A percentile compares a stretch with the other conserved stretches of the same genome.
phyloP scores from a whole-genome alignment of 345 rosid genomes.

The Clausena lansium region DNA sequence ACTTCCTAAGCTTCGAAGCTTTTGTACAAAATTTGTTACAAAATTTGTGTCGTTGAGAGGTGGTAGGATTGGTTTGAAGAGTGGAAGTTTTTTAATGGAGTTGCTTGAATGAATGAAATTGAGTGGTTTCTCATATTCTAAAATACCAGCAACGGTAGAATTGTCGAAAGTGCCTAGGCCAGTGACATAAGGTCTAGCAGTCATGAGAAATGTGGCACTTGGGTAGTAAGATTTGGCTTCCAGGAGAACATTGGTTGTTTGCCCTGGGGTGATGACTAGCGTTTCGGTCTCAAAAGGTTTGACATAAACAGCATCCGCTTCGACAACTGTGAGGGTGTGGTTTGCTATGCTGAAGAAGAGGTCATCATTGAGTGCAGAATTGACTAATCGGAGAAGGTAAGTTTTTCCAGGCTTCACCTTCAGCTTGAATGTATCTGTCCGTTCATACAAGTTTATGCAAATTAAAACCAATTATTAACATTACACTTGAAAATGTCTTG shows the following conservation, averaged over 20 bases:
- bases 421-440: conserved; percentile 39
- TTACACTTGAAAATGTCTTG: too few relatives aligned
- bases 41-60: conserved; percentile 61
- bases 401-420: conserved; percentile 51
- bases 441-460: not conserved
- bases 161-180: conserved; percentile 64
- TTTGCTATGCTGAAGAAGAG: conserved; percentile 59
- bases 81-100: conserved; percentile 36
- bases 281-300: conserved; percentile 45
- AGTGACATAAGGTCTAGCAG: conserved; percentile 60
- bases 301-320: conserved; percentile 40
- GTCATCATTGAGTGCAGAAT: conserved; percentile 53
- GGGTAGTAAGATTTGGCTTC: conserved; percentile 39
- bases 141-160: conserved; percentile 45
- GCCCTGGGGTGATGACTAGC: conserved; percentile 45
- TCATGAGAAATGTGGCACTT: conserved; percentile 54
- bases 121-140: conserved; percentile 36
- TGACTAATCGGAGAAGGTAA: conserved; percentile 45
- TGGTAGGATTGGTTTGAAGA: conserved; percentile 53
- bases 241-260: conserved; percentile 44
- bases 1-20: conserved; percentile 51
- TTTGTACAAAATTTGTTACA: conserved; percentile 42
- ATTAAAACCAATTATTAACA: not conserved
- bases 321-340: conserved; percentile 45
- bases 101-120: conserved; percentile 19